phyloP scores from a whole-genome alignment of 1,284 basidiomycete species.

The Lignosus rhinocerotis region DNA sequence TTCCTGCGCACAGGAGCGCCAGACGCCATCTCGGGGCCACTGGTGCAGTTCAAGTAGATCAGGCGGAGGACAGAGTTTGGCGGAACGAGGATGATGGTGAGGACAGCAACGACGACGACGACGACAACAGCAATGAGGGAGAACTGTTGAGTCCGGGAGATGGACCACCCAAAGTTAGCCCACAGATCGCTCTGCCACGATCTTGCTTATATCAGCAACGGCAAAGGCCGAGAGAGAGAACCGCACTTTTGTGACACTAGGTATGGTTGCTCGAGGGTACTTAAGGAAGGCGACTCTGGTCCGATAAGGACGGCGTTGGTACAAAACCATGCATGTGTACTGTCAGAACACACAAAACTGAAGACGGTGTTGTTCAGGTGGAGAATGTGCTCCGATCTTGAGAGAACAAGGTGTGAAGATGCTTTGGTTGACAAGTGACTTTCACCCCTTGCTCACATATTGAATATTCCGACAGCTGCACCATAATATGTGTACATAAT shows the following conservation, averaged over 20 bases:
- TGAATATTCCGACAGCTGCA: too few species aligned
- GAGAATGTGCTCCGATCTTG: too few species aligned
- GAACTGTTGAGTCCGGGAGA: constrained; percentile 8
- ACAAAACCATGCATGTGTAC: too few species aligned
- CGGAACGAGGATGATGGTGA: neutral
- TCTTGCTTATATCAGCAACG: constrained; percentile 10
- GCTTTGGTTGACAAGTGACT: too few species aligned
- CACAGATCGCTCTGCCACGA: constrained; percentile 4
- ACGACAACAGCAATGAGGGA: constrained; percentile 8
- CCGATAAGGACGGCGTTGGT: too few species aligned
- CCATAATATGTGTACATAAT: too few species aligned
- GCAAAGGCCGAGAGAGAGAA: neutral
- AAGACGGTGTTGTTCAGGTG: too few species aligned
- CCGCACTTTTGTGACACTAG: neutral
- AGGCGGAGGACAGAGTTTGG: neutral
- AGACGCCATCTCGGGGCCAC: constrained; percentile 11
- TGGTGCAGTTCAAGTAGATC: neutral
- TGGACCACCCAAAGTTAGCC: constrained; percentile 14
- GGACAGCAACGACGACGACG: constrained; percentile 6
- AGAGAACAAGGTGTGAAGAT: too few species aligned
- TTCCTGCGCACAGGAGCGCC: constrained; percentile 61
- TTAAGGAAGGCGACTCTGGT: neutral
- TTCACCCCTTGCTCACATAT: too few species aligned
- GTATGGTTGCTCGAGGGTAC: too few species aligned
- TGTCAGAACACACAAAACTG: too few species aligned